phyloP scores from a whole-genome alignment of 1,139 yeast genomes.

The Saccharomyces hybrid region DNA sequence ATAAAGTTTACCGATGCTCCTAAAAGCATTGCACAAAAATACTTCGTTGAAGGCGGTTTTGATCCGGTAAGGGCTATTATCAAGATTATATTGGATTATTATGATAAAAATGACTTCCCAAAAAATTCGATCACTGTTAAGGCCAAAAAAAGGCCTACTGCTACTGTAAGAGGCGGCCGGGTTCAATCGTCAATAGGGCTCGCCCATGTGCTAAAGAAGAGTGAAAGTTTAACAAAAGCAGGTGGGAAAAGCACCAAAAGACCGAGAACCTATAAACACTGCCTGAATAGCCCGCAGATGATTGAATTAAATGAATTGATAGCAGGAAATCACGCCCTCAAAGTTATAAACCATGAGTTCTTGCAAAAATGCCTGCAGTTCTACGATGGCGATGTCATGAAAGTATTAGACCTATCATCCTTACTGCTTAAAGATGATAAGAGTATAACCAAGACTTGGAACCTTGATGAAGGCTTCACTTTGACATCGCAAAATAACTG shows the following conservation, averaged over 20 bases:
- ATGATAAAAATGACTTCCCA: background rate
- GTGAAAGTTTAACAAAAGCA: background rate
- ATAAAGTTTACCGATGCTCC: slow-evolving; percentile 16
- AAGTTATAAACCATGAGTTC: slow-evolving; percentile 30
- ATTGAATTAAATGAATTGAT: slow-evolving; percentile 13
- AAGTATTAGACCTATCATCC: background rate
- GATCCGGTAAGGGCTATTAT: slow-evolving; percentile 16
- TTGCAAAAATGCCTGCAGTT: slow-evolving; percentile 35
- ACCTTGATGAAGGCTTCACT: background rate
- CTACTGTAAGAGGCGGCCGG: slow-evolving; percentile 5
- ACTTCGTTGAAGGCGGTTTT: slow-evolving; percentile 13
- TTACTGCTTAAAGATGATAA: background rate
- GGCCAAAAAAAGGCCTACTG: background rate
- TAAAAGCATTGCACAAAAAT: slow-evolving; percentile 14
- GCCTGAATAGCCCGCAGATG: slow-evolving; percentile 9
- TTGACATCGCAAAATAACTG: background rate
- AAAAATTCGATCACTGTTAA: background rate
- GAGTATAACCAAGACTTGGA: background rate
- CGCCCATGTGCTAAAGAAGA: slow-evolving; percentile 11
- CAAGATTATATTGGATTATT: slow-evolving; percentile 12
- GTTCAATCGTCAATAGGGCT: slow-evolving; percentile 18
- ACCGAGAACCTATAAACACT: slow-evolving; percentile 1
- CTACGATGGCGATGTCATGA: slow-evolving; percentile 36
- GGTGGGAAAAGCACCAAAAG: background rate
- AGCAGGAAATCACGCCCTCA: slow-evolving; percentile 12